phyloP scores from a whole-genome alignment of 2,329 filamentous ascomycete species.

The Cladosporium sp. region DNA sequence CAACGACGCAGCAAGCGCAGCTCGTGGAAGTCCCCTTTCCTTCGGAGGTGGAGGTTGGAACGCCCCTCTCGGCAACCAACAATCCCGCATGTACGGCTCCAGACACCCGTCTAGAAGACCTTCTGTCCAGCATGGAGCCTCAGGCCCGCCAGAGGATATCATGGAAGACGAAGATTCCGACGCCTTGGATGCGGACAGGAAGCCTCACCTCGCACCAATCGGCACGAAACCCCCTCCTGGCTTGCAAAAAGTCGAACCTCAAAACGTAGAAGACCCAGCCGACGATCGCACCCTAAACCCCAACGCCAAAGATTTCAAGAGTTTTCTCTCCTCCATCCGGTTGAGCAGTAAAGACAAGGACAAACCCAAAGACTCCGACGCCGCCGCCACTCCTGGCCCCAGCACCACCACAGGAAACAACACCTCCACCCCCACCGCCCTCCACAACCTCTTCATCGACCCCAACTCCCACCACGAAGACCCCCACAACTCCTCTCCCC shows the following conservation, averaged over 20 bases:
- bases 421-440: conserved; percentile 8
- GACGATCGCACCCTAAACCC: conserved; percentile 69
- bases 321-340: conserved; percentile 50
- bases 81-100: conserved; percentile 42
- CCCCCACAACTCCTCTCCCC: conserved; percentile 30
- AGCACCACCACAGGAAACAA: too few species aligned
- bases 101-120: conserved; percentile 73
- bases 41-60: conserved; percentile 35
- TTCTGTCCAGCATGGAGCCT: conserved; percentile 72
- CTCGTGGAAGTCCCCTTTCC: conserved; percentile 36
- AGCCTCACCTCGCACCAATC: conserved; percentile 62
- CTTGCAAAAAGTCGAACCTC: conserved; percentile 15
- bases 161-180: conserved; percentile 47
- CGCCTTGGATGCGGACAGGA: conserved; percentile 38
- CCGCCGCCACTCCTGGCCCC: conserved; percentile 15
- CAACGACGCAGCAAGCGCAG: conserved; percentile 25
- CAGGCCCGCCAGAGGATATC: conserved; percentile 53
- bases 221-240: conserved; percentile 57
- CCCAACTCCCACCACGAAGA: not conserved
- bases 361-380: conserved; percentile 22
- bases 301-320: conserved; percentile 81
- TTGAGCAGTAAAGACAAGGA: conserved; percentile 35
- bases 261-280: conserved; percentile 37
- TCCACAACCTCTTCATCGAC: too few species aligned
- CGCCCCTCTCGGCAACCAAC: conserved; percentile 38